phyloP scores from a whole-genome alignment of 495 filamentous ascomycete species.

The Aspergillus leporis region DNA sequence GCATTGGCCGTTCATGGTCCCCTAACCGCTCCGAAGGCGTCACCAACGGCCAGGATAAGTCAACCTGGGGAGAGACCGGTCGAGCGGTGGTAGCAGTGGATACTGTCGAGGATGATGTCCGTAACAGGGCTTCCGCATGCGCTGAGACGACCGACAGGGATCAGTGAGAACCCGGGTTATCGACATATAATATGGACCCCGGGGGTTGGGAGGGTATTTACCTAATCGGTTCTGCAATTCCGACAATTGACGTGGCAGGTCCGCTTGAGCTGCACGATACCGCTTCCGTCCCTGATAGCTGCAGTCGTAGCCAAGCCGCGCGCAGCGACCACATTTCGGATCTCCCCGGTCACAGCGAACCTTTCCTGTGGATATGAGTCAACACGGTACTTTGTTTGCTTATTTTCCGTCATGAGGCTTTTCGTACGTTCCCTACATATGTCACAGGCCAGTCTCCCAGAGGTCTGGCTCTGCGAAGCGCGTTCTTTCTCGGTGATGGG shows the following conservation, averaged over 20 bases:
- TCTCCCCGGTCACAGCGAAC: neutral
- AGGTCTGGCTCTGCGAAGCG: no score
- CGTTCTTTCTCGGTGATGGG: no score
- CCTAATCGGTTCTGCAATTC: neutral
- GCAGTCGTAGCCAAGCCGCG: constrained; percentile 16
- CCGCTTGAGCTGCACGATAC: constrained; percentile 4
- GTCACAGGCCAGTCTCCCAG: no score
- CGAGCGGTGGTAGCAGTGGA: neutral
- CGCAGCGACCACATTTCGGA: constrained; percentile 11
- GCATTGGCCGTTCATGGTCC: constrained; percentile 5
- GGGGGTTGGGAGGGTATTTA: no score
- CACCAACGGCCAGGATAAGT: neutral
- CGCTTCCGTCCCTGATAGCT: constrained; percentile 13
- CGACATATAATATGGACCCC: no score
- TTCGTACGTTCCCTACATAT: no score
- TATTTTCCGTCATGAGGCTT: no score
- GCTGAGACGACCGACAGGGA: neutral
- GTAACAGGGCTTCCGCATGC: neutral
- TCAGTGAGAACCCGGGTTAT: neutral
- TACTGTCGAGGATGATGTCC: neutral
- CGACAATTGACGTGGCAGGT: neutral
- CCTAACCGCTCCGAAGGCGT: neutral
- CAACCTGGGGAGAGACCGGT: neutral
- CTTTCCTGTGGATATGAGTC: neutral
- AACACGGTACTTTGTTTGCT: no score